Evolutionary conservation across 139 green algal species (phyloP).

Genomic region (Coelastrella sp.): DNA sequence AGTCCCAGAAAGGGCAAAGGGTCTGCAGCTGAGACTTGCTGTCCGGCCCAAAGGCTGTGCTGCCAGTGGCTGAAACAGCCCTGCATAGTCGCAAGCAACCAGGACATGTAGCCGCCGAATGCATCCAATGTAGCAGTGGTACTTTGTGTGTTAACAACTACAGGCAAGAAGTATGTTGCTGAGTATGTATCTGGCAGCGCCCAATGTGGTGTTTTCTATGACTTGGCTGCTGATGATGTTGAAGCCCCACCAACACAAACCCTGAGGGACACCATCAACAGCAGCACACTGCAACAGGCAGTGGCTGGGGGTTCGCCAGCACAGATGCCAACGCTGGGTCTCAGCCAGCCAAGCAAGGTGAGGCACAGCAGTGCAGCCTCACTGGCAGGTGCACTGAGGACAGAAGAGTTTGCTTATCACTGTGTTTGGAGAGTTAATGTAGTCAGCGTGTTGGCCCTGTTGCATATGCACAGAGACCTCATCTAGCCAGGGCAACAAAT

Average conservation of each 20-base stretch:
- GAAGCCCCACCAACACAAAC: constrained; percentile 49
- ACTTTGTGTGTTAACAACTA: not conserved
- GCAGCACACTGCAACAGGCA: constrained; percentile 47
- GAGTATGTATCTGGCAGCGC: constrained; percentile 61
- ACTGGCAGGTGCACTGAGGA: no score
- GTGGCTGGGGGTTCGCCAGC: not conserved
- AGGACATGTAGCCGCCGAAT: no score
- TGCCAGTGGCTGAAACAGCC: no score
- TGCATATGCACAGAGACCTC: not conserved
- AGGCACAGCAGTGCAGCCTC: no score
- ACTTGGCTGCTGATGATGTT: constrained; percentile 70
- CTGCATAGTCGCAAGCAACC: no score
- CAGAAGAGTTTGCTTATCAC: no score
- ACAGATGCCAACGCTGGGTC: constrained; percentile 50
- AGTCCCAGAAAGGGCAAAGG: no score
- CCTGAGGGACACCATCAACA: constrained; percentile 49
- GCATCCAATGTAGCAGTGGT: no score
- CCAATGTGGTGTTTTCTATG: constrained; percentile 67
- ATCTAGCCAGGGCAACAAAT: not conserved
- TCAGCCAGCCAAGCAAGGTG: constrained; percentile 69
- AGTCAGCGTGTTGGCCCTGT: not conserved
- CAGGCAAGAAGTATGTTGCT: constrained; percentile 57
- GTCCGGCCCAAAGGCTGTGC: no score
- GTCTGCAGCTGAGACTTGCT: no score
- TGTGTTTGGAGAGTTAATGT: no score